Evolutionary conservation across 1,284 basidiomycete genomes (phyloP), one percentile per base, ranked within the genome.

Genomic region (Apiotrichum laibachii): DNA sequence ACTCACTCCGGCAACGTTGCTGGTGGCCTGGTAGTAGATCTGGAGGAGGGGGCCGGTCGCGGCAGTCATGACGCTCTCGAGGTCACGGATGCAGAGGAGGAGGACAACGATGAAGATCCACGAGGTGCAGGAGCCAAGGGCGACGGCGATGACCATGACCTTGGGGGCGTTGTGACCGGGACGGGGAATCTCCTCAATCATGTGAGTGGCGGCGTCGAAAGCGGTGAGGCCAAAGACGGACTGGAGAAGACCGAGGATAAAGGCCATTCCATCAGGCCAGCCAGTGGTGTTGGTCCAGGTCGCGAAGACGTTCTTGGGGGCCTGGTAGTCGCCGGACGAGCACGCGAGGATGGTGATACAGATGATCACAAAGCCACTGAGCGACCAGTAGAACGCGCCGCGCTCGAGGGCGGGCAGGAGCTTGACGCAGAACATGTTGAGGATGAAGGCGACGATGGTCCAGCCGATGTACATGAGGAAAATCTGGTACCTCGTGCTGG

Each of bases 31-130:
- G 65, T 86, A 86, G 75, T 88, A 82, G 39, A 86, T 79, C 2
- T 83, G 85, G 19, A 87, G 80, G 0, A 88, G 83, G 55, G 88
- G 83, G 2, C 86, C 86, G 6, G 83, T 81, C 16, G 82, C 68
- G 0, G 84, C 82, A 56, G 77, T 71, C 37, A 86, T 78, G n/a
- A 88, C 78, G 0, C 75, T 80, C 9, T 76, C 61, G 44, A 85
- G 80, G 67, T 88, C 84, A 7, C 80, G 82, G 18, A 87, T 74
- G 22, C 85, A 85, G 65, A 88, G 88, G 19, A 87, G 76, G 19
- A 89, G 82, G 0, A 85, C 83, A 52, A 88, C 79, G 26, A 88
- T 75, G 69, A 86, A 86, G 16, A 85, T 54, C 13, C 86, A 78
- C 0, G 85, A 85, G 5, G 78, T 79, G 15, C 82, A 57, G 0